These are phyloP conservation scores for Candida silvicultrix DNA, from an alignment of 805 yeast species.

Conservation along the genomic window DNA sequence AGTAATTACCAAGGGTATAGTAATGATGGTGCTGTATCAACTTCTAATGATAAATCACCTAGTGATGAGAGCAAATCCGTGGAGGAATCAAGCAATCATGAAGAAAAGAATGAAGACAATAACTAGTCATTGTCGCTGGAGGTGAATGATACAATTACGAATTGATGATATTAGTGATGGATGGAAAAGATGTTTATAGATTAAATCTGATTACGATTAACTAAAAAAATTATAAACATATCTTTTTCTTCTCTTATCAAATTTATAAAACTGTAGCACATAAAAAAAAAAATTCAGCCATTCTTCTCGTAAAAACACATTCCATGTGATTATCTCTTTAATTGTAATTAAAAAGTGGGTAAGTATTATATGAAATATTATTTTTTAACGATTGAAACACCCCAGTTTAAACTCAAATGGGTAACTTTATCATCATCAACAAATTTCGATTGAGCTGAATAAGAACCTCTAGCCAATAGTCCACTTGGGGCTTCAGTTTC, in stretches of 20 bases:
- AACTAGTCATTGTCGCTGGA: no score
- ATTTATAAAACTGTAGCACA: no score
- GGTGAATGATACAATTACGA: neutral
- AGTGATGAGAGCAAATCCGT: no score
- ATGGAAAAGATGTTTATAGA: no score
- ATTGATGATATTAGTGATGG: neutral
- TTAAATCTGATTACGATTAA: no score
- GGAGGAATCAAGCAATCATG: no score
- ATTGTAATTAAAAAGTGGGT: no score
- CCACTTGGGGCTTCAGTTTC: constrained; percentile 91
- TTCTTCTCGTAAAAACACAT: no score
- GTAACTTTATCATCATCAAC: constrained; percentile 78
- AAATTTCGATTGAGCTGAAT: constrained; percentile 75
- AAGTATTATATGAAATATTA: no score
- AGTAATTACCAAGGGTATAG: neutral
- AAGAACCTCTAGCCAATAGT: constrained; percentile 78
- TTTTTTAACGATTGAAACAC: constrained; percentile 71
- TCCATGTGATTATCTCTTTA: no score
- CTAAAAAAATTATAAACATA: no score
- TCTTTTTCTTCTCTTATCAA: no score
- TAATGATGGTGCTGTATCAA: constrained; percentile 3
- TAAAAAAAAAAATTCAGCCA: neutral
- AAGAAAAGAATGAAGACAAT: constrained; percentile 3
- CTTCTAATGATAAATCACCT: neutral
- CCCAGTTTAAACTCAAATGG: constrained; percentile 79